Percentiles rank a stretch among this genome's conserved stretches.
Evolutionary conservation across 2,329 filamentous ascomycete genomes (phyloP).

Genomic region (Trichoderma semiorbis): DNA sequence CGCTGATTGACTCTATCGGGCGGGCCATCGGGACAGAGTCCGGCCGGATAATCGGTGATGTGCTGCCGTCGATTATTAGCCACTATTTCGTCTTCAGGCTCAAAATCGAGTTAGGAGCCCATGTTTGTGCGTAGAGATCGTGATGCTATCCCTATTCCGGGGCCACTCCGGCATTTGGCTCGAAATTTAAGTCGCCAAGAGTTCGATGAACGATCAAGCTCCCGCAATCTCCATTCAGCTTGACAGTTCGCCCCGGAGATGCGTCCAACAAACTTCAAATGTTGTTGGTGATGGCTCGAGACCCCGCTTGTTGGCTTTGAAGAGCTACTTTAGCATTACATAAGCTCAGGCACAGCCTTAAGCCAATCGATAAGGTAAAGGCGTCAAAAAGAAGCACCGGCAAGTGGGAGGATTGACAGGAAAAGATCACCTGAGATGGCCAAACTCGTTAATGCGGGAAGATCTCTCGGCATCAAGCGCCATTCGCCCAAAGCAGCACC

Average conservation of each 20-base stretch:
- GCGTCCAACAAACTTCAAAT: not conserved
- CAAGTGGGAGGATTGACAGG: not conserved
- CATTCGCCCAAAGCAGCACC: slow-evolving; percentile 3
- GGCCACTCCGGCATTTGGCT: slow-evolving; percentile 8
- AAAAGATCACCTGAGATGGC: slow-evolving; percentile 11
- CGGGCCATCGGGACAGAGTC: slow-evolving; percentile 7
- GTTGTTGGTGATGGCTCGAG: not conserved
- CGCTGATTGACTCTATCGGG: not conserved
- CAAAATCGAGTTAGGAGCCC: not conserved
- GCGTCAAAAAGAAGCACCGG: not conserved
- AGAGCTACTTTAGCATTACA: not conserved
- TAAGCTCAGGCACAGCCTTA: not conserved
- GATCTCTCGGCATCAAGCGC: slow-evolving; percentile 20
- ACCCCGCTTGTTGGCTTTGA: not conserved
- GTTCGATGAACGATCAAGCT: not conserved
- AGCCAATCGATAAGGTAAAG: not conserved
- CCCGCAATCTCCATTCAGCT: not conserved
- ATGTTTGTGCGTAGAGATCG: not conserved
- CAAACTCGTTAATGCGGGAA: slow-evolving; percentile 7
- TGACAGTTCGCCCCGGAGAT: not conserved
- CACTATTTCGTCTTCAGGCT: not conserved
- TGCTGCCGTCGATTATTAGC: not conserved
- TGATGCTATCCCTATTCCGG: slow-evolving; percentile 10
- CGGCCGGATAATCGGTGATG: slow-evolving; percentile 4
- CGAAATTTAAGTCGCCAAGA: slow-evolving; percentile 5